Conservation (phyloP, 352 stramenopile genomes). For the Pythium chondricola region DNA sequence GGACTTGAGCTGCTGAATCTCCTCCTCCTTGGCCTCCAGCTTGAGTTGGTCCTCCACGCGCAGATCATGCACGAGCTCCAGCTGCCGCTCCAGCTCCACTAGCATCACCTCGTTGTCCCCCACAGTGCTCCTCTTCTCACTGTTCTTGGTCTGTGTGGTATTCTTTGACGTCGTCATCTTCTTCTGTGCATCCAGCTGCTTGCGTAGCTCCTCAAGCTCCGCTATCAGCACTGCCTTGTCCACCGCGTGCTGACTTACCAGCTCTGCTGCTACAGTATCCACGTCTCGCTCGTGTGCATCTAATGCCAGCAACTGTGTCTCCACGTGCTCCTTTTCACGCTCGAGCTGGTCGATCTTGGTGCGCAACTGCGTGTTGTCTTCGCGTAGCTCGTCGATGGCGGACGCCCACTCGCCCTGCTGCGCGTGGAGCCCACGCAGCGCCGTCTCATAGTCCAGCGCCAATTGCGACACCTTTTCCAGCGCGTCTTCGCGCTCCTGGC, state of each 20-base stretch:
- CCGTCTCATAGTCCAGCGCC: constrained; percentile 37
- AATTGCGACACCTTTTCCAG: constrained; percentile 31
- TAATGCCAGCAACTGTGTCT: constrained; percentile 71
- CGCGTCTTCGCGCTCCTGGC: constrained; percentile 26
- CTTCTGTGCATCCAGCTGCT: constrained; percentile 28
- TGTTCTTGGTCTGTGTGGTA: not conserved
- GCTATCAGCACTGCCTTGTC: constrained; percentile 40
- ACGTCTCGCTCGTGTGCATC: constrained; percentile 59
- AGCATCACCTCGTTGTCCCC: constrained; percentile 7
- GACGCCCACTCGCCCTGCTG: constrained; percentile 45
- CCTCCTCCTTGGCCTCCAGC: constrained; percentile 51
- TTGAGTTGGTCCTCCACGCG: constrained; percentile 52
- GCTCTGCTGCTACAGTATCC: constrained; percentile 37
- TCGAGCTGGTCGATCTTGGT: constrained; percentile 43
- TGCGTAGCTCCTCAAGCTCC: constrained; percentile 37
- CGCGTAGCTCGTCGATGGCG: constrained; percentile 54
- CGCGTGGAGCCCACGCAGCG: constrained; percentile 38
- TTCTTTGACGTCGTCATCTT: constrained; percentile 5
- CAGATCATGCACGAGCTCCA: constrained; percentile 61
- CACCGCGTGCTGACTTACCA: constrained; percentile 42
- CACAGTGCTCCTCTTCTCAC: not conserved
- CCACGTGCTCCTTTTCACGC: constrained; percentile 41
- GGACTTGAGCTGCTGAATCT: constrained; percentile 49
- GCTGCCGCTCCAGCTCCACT: constrained; percentile 48
- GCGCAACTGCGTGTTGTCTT: constrained; percentile 57